A percentile compares a stretch with the other conserved stretches of the same genome.
Evolutionary conservation across 139 green algal genomes (phyloP).

Genomic region (Eudorina sp.): DNA sequence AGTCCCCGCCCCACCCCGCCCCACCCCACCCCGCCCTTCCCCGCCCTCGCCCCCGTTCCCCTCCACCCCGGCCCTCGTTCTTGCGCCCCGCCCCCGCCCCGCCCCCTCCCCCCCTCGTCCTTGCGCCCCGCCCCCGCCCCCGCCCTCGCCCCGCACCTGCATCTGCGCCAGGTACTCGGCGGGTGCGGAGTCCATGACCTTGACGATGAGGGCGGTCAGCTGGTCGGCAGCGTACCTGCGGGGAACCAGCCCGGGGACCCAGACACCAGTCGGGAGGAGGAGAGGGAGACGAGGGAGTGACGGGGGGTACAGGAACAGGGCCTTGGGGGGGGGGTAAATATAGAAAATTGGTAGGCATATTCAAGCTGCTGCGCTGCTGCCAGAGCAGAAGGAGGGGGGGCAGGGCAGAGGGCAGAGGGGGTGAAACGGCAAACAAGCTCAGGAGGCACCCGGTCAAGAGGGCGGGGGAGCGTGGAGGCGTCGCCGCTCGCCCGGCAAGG

Average conservation of each 20-base stretch:
- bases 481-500: too few species aligned
- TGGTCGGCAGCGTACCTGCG: conserved; percentile 60
- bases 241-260: too few species aligned
- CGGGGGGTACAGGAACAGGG: neutral
- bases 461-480: too few species aligned
- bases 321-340: too few species aligned
- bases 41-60: too few species aligned
- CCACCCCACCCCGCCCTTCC: neutral
- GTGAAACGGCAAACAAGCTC: too few species aligned
- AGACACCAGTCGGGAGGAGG: too few species aligned
- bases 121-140: neutral
- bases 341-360: too few species aligned
- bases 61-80: neutral
- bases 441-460: too few species aligned
- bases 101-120: neutral
- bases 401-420: neutral
- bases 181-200: conserved; percentile 37
- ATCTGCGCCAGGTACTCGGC: conserved; percentile 42
- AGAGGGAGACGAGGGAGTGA: neutral
- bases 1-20: too few species aligned
- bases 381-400: too few species aligned
- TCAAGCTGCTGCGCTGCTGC: too few species aligned
- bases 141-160: conserved; percentile 34
- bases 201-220: conserved; percentile 53
- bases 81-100: neutral